These are phyloP conservation scores for Fusarium foetens DNA, from an alignment of 2,329 filamentous ascomycete genomes.

Conservation along the genomic window DNA sequence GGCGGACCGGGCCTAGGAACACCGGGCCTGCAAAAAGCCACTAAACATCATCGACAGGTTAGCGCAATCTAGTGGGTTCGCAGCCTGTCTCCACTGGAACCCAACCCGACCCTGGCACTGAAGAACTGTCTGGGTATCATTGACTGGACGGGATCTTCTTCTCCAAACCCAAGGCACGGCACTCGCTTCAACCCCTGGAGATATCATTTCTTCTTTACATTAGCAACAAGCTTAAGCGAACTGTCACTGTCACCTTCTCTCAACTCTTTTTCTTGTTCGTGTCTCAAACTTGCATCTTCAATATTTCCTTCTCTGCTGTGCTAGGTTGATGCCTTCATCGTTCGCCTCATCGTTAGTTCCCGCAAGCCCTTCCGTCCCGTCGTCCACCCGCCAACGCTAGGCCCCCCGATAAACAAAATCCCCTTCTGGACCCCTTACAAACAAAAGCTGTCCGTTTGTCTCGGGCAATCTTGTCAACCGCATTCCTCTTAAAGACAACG, in stretches of 20 bases:
- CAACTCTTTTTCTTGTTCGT: not conserved
- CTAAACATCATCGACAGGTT: slow-evolving; percentile 19
- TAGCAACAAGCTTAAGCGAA: slow-evolving; percentile 22
- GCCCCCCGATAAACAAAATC: slow-evolving; percentile 16
- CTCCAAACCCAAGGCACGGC: slow-evolving; percentile 27
- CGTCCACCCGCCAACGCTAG: slow-evolving; percentile 46
- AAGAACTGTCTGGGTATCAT: not conserved
- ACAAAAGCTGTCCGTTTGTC: slow-evolving; percentile 7
- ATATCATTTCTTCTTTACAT: slow-evolving; percentile 38
- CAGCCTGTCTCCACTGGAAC: slow-evolving; percentile 23
- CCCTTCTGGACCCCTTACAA: slow-evolving; percentile 24
- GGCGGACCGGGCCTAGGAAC: not conserved
- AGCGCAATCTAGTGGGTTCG: slow-evolving; percentile 28
- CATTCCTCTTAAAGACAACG: slow-evolving; percentile 26
- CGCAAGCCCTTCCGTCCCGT: slow-evolving; percentile 35
- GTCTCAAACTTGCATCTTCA: not conserved
- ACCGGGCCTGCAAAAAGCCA: not conserved
- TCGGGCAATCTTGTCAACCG: not conserved
- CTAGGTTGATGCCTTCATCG: not conserved
- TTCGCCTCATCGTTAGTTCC: slow-evolving; percentile 31
- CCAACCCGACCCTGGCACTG: not conserved
- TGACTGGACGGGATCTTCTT: slow-evolving; percentile 30
- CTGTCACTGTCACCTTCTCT: not conserved
- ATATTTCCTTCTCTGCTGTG: not conserved
- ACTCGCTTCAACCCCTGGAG: slow-evolving; percentile 34